Evolutionary conservation across 2,329 filamentous ascomycete genomes (phyloP).

Genomic region (Pezicula carpinea): DNA sequence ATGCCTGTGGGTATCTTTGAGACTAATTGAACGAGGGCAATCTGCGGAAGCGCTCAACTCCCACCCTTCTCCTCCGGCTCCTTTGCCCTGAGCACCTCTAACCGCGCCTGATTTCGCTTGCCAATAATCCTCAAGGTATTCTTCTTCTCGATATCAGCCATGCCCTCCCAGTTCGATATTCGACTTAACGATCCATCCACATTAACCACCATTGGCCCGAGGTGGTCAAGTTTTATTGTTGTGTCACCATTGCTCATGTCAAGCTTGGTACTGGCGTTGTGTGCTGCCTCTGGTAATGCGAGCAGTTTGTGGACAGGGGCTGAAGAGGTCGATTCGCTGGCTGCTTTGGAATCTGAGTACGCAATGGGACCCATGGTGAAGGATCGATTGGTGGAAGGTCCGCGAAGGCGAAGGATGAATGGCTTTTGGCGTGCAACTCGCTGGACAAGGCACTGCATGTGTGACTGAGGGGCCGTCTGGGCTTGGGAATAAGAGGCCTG

Average conservation of each 20-base stretch:
- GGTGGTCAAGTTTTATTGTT: constrained; percentile 55
- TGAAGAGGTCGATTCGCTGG: neutral
- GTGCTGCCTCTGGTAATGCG: constrained; percentile 12
- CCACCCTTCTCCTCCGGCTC: constrained; percentile 19
- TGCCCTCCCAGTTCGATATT: constrained; percentile 68
- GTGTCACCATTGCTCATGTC: constrained; percentile 23
- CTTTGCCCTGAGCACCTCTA: constrained; percentile 47
- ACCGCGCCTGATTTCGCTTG: constrained; percentile 61
- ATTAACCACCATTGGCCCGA: constrained; percentile 73
- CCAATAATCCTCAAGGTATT: constrained; percentile 64
- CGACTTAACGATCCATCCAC: constrained; percentile 65
- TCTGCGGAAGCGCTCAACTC: neutral
- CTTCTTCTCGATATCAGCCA: constrained; percentile 62
- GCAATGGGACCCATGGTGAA: neutral
- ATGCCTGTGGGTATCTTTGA: no score
- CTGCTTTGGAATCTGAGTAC: neutral
- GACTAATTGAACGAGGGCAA: no score
- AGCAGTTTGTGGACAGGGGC: constrained; percentile 7
- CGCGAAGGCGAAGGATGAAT: no score
- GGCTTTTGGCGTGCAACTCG: no score
- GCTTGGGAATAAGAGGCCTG: no score
- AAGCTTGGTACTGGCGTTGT: constrained; percentile 10
- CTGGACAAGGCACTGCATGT: no score
- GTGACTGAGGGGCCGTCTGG: no score
- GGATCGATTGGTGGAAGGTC: neutral